A percentile compares a stretch with the other conserved stretches of the same genome.
Conservation (phyloP, 139 green algal species). For the Chloropicon primus region DNA sequence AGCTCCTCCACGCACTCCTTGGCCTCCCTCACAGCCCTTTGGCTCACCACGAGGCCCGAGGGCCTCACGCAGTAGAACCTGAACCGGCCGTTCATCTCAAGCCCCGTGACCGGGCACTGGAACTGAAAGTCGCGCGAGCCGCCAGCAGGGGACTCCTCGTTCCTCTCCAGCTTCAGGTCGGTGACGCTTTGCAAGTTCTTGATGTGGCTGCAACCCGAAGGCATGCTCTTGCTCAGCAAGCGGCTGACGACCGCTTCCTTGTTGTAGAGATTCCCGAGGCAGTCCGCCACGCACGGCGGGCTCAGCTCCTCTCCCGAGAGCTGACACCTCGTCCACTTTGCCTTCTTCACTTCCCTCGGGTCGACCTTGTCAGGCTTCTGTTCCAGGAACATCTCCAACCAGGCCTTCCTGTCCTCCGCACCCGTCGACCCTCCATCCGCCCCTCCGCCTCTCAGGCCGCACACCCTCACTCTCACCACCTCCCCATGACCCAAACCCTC, state of each 20-base stretch:
- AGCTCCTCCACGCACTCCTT: conserved; percentile 6
- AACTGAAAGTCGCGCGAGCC: conserved; percentile 29
- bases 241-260: conserved; percentile 21
- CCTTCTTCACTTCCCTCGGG: conserved; percentile 11
- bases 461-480: background rate
- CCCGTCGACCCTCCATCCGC: conserved; percentile 81
- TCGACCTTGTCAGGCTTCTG: conserved; percentile 62
- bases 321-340: conserved; percentile 12
- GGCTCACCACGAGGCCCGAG: conserved; percentile 54
- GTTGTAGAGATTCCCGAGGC: conserved; percentile 48
- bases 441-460: conserved; percentile 34
- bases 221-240: conserved; percentile 51
- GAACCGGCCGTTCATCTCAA: conserved; percentile 46
- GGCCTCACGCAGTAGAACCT: conserved; percentile 32
- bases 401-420: conserved; percentile 65
- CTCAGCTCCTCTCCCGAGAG: conserved; percentile 49
- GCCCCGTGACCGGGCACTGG: conserved; percentile 54
- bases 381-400: conserved; percentile 77
- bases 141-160: too few relatives aligned
- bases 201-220: conserved; percentile 48
- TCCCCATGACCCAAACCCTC: background rate
- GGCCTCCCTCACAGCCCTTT: conserved; percentile 60
- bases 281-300: conserved; percentile 57
- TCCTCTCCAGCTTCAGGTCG: conserved; percentile 46
- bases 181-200: conserved; percentile 43